phyloP scores from a whole-genome alignment of 2,329 filamentous ascomycete genomes.

The Calonectria naviculata region DNA sequence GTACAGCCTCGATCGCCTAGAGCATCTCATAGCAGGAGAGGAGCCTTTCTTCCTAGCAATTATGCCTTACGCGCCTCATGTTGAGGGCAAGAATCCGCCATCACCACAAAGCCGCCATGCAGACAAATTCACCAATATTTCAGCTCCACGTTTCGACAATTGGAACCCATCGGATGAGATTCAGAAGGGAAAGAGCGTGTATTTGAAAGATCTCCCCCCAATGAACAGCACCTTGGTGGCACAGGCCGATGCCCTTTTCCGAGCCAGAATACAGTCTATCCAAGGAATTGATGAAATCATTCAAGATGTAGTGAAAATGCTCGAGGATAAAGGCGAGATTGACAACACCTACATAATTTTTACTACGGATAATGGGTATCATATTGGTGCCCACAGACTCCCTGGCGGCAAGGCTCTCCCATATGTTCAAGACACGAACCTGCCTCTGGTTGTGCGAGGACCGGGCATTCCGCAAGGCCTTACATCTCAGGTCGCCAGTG shows the following conservation, averaged over 20 bases:
- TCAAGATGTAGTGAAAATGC: not conserved
- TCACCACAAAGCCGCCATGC: not conserved
- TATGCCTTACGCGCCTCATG: not conserved
- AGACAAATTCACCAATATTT: not conserved
- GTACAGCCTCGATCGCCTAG: not conserved
- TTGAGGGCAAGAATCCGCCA: not conserved
- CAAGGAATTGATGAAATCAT: not conserved
- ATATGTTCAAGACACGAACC: not conserved
- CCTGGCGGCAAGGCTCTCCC: not conserved
- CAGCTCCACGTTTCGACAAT: not conserved
- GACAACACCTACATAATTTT: not conserved
- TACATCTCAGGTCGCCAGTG: not conserved
- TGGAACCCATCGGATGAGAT: not conserved
- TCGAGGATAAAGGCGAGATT: not conserved
- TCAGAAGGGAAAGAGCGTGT: not conserved
- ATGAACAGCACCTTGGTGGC: not conserved
- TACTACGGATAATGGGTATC: not conserved
- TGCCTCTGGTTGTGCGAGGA: not conserved
- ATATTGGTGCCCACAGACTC: not conserved
- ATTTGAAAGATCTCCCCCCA: not conserved
- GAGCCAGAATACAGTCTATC: not conserved
- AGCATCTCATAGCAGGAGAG: not conserved
- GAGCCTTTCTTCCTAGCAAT: not conserved
- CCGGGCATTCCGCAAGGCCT: not conserved
- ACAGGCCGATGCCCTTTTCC: not conserved